phyloP scores from a whole-genome alignment of 225 moss, liverwort and hornwort genomes.

The Asterella californica region DNA sequence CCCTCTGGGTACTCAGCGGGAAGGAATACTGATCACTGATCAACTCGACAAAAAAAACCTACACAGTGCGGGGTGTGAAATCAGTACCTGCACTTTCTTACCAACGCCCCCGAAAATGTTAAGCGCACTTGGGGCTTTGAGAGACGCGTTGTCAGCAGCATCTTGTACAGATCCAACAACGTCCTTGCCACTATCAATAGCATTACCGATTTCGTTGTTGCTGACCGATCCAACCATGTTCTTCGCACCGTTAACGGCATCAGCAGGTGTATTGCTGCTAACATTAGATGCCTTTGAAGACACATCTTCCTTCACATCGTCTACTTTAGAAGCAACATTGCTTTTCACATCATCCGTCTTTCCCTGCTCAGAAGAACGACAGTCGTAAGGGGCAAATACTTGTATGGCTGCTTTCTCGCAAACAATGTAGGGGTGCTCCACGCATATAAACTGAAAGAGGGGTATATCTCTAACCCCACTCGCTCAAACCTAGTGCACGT shows the following conservation, averaged over 20 bases:
- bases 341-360: neutral
- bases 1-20: neutral
- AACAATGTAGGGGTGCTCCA: conserved; percentile 7
- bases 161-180: no score
- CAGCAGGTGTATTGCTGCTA: neutral
- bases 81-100: neutral
- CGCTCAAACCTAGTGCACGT: neutral
- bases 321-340: neutral
- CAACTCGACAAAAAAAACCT: neutral
- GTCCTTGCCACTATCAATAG: no score
- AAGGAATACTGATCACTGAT: neutral
- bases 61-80: neutral
- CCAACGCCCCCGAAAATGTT: neutral
- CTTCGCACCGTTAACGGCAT: neutral
- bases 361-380: neutral
- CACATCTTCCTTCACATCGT: neutral
- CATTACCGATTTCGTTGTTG: neutral
- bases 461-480: neutral
- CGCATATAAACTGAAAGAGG: neutral
- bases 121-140: neutral
- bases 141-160: neutral
- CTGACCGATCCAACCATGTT: neutral
- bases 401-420: neutral
- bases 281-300: neutral
- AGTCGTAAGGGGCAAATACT: neutral